Base-by-base conservation (phyloP, 75 land plant species). In the Larix kaempferi region DNA sequence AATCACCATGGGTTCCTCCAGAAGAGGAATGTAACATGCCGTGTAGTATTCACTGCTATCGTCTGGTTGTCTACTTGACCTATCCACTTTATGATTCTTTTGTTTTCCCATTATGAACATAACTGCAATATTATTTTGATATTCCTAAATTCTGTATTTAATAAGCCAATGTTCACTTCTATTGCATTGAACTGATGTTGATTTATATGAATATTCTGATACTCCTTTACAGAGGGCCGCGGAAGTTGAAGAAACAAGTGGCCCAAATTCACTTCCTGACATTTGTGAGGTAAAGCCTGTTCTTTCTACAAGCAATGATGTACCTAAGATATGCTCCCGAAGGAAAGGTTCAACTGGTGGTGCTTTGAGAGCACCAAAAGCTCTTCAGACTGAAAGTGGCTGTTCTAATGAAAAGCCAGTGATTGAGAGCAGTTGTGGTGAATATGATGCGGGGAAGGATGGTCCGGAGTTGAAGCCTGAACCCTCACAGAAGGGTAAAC, bases 21-120 rank as follows among this genome's bases (percentile, higher is more conserved):
- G 96, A 91, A 61, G 94, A 88, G 19, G 88, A 69, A n/a, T 84
- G 55, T 80, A 58, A 69, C 55, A 55, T 52, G 54, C 93, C 96
- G 0, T 98, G 99, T 82, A 84, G 99, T 72, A 81, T 35, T 44
- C 75, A 89, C 78, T 98, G 99, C 78, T 90, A 88, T 79, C 85
- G 79, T n/a, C 59, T 90, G 96, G 99, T 98, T 88, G 23, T 17
- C 59, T 19, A 71, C 35, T 54, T 74, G n/a, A 62, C 37, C 57
- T 44, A n/a, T 73, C 29, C 25, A 15, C 0, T 29, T 17, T 19
- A 55, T 65, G 26, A 26, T 37, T 71, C 2, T 57, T 49, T 17
- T 22, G n/a, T 37, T 17, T 74, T 39, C 61, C 35, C 7, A 54
- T 74, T 49, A 3, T 35, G 57, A 4, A 57, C n/a, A 60, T 64